These are phyloP conservation scores for Telopea speciosissima DNA, from an alignment of 177 flowering plant genomes.

Conservation along the genomic window DNA sequence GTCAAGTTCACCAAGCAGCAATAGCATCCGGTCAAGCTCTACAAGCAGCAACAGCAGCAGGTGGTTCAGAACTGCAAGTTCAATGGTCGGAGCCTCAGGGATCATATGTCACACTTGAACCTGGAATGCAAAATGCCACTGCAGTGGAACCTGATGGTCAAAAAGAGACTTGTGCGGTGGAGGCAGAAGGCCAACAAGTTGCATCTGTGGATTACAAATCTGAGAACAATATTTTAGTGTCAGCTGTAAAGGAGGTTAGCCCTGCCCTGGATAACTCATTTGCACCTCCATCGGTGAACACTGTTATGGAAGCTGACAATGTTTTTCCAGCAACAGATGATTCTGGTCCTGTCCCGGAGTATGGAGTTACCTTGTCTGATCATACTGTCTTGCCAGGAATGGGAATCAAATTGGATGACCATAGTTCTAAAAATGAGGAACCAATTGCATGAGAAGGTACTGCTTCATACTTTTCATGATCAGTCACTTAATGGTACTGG, in stretches of 20 bases:
- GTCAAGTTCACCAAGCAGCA: too few species aligned
- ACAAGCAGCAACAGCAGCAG: too few species aligned
- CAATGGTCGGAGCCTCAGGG: background rate
- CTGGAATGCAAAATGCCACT: constrained; percentile 4
- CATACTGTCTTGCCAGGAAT: background rate
- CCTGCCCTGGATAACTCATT: background rate
- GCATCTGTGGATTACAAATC: background rate
- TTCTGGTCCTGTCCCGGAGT: background rate
- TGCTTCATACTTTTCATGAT: background rate
- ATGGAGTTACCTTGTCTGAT: too few species aligned
- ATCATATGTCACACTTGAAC: background rate
- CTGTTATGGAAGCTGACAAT: background rate
- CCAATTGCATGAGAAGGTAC: background rate
- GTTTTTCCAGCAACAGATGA: background rate
- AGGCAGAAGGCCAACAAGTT: background rate
- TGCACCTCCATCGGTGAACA: background rate
- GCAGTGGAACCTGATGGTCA: background rate
- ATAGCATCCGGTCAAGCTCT: too few species aligned
- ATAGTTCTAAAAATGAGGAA: background rate
- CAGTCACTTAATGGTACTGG: background rate
- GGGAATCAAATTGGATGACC: background rate
- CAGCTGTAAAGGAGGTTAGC: background rate
- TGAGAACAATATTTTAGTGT: constrained; percentile 1
- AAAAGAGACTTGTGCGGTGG: background rate
- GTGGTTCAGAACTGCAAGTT: too few species aligned